These are phyloP conservation scores for Macrophomina tecta DNA, from an alignment of 2,329 filamentous ascomycete species.

Conservation along the genomic window DNA sequence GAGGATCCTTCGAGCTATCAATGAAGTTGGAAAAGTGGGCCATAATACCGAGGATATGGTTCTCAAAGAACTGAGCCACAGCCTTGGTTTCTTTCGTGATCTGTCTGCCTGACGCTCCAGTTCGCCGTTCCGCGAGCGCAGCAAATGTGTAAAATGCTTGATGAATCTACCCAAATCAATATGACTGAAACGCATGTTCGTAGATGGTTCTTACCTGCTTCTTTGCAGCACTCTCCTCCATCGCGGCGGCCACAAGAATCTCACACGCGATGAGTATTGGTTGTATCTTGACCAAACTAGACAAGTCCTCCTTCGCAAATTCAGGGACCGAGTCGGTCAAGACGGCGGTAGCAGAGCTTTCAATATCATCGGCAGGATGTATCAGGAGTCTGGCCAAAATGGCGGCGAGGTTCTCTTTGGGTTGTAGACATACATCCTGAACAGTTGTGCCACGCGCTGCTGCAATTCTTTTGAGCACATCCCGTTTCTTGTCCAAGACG, in stretches of 20 bases:
- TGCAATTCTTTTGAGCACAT: slow-evolving; percentile 82
- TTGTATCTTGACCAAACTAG: slow-evolving; percentile 74
- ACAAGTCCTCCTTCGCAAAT: slow-evolving; percentile 69
- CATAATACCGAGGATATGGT: slow-evolving; percentile 85
- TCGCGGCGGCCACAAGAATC: slow-evolving; percentile 78
- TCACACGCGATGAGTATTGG: slow-evolving; percentile 79
- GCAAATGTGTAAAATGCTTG: slow-evolving; percentile 57
- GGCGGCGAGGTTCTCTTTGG: slow-evolving; percentile 59
- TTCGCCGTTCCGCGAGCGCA: slow-evolving; percentile 57
- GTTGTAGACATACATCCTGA: slow-evolving; percentile 67
- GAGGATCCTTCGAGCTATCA: slow-evolving; percentile 68
- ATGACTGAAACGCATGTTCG: background rate
- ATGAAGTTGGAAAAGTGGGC: slow-evolving; percentile 79
- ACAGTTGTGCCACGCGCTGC: slow-evolving; percentile 65
- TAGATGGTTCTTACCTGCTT: slow-evolving; percentile 58
- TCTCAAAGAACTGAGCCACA: slow-evolving; percentile 79
- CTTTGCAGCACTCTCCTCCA: slow-evolving; percentile 63
- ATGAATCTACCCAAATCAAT: slow-evolving; percentile 44
- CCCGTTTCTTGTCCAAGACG: slow-evolving; percentile 76
- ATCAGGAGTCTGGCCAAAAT: slow-evolving; percentile 65
- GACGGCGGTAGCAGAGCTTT: slow-evolving; percentile 70
- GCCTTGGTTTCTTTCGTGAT: slow-evolving; percentile 58
- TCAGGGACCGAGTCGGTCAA: slow-evolving; percentile 72
- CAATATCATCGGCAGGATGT: slow-evolving; percentile 68
- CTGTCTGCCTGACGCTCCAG: slow-evolving; percentile 48